phyloP scores from a whole-genome alignment of 768 basidiomycete genomes.

The Krasilnikovozyma curviuscula region DNA sequence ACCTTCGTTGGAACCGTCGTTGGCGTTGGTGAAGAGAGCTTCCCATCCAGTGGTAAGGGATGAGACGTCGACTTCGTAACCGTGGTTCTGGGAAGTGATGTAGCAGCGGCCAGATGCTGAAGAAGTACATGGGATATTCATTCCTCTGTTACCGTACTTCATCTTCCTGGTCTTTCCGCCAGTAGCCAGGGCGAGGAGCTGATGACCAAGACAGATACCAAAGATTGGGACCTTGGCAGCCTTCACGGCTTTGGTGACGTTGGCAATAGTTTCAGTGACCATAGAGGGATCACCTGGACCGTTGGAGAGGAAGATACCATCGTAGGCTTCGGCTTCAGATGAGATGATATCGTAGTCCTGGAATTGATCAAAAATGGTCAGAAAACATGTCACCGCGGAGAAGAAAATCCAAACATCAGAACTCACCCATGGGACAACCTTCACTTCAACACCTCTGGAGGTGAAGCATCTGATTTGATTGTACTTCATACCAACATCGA shows the following conservation, averaged over 20 bases:
- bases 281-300: conserved; percentile 92
- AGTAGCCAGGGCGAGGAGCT: conserved; percentile 81
- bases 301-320: conserved; percentile 91
- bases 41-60: conserved; percentile 73
- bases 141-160: conserved; percentile 98
- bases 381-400: not conserved
- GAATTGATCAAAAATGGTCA: not conserved
- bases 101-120: conserved; percentile 86
- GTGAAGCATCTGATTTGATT: conserved; percentile 96
- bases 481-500: conserved; percentile 99
- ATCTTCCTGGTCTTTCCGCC: conserved; percentile 92
- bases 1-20: conserved; percentile 93
- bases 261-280: conserved; percentile 48
- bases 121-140: conserved; percentile 95
- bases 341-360: conserved; percentile 62
- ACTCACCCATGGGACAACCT: conserved; percentile 76
- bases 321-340: conserved; percentile 48
- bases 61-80: conserved; percentile 72
- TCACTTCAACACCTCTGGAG: conserved; percentile 77
- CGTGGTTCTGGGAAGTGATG: conserved; percentile 98
- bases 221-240: conserved; percentile 53
- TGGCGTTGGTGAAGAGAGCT: conserved; percentile 87
- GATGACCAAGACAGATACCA: conserved; percentile 96
- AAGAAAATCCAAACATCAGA: not conserved
- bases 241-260: conserved; percentile 45